A percentile compares a stretch with the other conserved stretches of the same genome.
These are phyloP conservation scores for Schoenoplectus tabernaemontani DNA, from an alignment of 202 grass and related monocot genomes.

Conservation along the genomic window DNA sequence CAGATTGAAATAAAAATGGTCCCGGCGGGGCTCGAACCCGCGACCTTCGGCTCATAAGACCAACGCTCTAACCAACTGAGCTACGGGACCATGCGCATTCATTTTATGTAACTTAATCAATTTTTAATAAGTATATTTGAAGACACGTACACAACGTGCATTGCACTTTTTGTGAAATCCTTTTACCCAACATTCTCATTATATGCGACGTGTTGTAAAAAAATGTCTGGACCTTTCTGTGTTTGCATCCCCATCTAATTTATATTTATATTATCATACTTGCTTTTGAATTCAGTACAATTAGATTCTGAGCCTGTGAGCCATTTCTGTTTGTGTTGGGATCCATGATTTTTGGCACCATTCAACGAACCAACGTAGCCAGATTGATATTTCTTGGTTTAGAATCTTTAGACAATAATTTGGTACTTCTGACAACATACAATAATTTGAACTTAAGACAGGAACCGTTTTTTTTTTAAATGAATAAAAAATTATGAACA, in stretches of 20 bases:
- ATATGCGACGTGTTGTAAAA: neutral
- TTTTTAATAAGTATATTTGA: too few relatives aligned
- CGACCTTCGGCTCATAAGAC: constrained; percentile 97
- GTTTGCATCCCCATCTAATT: neutral
- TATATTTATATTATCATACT: neutral
- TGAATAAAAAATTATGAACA: too few relatives aligned
- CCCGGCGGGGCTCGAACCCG: constrained; percentile 94
- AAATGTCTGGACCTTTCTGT: neutral
- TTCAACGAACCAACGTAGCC: too few relatives aligned
- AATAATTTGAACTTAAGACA: too few relatives aligned
- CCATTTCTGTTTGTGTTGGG: too few relatives aligned
- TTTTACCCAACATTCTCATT: neutral
- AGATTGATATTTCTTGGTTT: too few relatives aligned
- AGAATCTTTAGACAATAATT: too few relatives aligned
- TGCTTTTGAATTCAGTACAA: neutral
- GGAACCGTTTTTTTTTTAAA: too few relatives aligned
- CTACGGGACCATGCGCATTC: constrained; percentile 73
- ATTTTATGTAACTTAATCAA: too few relatives aligned
- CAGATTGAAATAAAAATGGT: constrained; percentile 20
- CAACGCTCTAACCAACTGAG: constrained; percentile 98
- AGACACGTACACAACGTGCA: neutral
- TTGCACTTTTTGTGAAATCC: neutral
- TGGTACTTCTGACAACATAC: too few relatives aligned
- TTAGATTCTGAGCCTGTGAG: too few relatives aligned
- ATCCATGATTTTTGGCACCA: too few relatives aligned